These are phyloP conservation scores for Rasamsonia emersonii DNA, from an alignment of 2,329 filamentous ascomycete genomes.

Conservation along the genomic window DNA sequence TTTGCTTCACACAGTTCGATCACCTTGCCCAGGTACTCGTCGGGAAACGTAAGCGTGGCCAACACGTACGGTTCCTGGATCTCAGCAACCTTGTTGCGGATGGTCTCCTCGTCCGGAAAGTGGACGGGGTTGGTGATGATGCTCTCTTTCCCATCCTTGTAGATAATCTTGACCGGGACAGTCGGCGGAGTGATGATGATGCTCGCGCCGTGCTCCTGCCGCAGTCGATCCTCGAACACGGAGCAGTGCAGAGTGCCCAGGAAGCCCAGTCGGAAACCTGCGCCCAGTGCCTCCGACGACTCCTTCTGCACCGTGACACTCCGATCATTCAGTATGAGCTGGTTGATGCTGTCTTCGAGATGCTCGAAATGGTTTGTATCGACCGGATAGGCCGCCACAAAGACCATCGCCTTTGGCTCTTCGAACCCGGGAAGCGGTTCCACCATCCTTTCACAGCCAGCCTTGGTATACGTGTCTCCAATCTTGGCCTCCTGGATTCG, in stretches of 20 bases:
- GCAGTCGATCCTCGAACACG: conserved; percentile 93
- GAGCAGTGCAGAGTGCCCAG: conserved; percentile 95
- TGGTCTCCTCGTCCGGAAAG: conserved; percentile 66
- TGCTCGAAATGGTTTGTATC: conserved; percentile 81
- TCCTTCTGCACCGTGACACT: conserved; percentile 93
- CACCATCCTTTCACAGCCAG: conserved; percentile 67
- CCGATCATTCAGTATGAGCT: conserved; percentile 88
- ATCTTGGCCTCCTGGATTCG: conserved; percentile 90
- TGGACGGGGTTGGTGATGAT: conserved; percentile 78
- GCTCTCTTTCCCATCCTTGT: conserved; percentile 65
- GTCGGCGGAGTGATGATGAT: conserved; percentile 97
- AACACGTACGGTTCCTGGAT: conserved; percentile 67
- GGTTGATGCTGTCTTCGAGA: conserved; percentile 86
- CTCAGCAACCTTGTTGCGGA: conserved; percentile 49
- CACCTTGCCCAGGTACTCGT: conserved; percentile 87
- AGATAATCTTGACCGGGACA: conserved; percentile 81
- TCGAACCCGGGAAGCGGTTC: conserved; percentile 85
- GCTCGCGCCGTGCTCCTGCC: conserved; percentile 86
- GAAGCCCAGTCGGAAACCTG: conserved; percentile 90
- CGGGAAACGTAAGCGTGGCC: conserved; percentile 80
- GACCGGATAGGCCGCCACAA: conserved; percentile 91
- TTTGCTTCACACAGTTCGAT: conserved; percentile 92
- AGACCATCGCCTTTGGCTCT: conserved; percentile 97
- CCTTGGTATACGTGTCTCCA: conserved; percentile 84
- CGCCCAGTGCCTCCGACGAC: conserved; percentile 83